Conservation (phyloP, 2,329 filamentous ascomycete genomes). For the Pseudocercospora musae region DNA sequence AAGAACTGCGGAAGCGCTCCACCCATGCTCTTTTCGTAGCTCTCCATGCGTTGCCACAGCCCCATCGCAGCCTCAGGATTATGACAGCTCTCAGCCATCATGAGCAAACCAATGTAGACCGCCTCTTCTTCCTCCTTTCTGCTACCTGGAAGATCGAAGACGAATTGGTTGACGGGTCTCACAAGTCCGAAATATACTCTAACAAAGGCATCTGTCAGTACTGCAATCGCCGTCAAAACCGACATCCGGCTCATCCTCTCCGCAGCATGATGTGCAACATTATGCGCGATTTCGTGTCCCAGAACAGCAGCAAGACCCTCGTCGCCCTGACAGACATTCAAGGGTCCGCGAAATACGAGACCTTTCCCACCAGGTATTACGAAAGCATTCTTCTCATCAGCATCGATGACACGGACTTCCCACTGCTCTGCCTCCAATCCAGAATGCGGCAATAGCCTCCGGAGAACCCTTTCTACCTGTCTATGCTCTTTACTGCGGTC, state of each 20-base stretch:
- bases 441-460: conserved; percentile 63
- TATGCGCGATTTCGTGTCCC: conserved; percentile 77
- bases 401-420: conserved; percentile 74
- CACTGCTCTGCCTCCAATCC: conserved; percentile 58
- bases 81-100: conserved; percentile 79
- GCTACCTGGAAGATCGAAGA: conserved; percentile 66
- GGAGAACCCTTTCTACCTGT: conserved; percentile 62
- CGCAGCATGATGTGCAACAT: conserved; percentile 63
- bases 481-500: conserved; percentile 56
- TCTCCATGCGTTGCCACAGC: conserved; percentile 54
- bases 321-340: conserved; percentile 64
- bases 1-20: conserved; percentile 64
- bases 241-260: conserved; percentile 57
- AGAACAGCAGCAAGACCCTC: conserved; percentile 71
- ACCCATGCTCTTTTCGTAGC: conserved; percentile 55
- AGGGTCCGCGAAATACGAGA: conserved; percentile 72
- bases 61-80: conserved; percentile 64
- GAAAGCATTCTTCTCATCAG: conserved; percentile 66
- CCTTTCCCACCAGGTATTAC: conserved; percentile 75
- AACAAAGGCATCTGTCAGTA: conserved; percentile 39
- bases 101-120: conserved; percentile 76
- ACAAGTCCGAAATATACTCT: conserved; percentile 40
- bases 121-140: conserved; percentile 71
- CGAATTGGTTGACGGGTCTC: conserved; percentile 54
- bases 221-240: conserved; percentile 40